A percentile compares a stretch with the other conserved stretches of the same genome.
These are phyloP conservation scores for Excoecaria agallocha DNA, from an alignment of 345 rosid species.

Conservation along the genomic window DNA sequence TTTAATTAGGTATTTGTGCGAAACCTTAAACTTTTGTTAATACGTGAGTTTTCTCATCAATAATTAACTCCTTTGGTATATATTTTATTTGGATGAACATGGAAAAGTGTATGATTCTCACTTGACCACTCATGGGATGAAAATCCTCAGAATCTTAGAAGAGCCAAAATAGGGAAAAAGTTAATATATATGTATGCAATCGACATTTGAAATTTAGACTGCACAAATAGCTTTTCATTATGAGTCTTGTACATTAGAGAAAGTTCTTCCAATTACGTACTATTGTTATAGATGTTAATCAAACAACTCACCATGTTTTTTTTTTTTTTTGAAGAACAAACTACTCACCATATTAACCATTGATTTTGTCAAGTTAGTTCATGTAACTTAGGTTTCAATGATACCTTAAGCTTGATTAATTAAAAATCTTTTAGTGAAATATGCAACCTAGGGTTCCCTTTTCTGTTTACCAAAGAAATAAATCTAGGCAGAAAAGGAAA, in stretches of 20 bases:
- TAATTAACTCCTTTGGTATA: slow-evolving; percentile 17
- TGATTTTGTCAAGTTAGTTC: background rate
- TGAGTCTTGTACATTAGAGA: background rate
- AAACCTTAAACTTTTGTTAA: slow-evolving; percentile 35
- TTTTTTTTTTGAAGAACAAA: background rate
- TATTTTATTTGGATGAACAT: slow-evolving; percentile 13
- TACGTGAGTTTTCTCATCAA: slow-evolving; percentile 18
- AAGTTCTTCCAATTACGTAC: background rate
- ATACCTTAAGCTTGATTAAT: background rate
- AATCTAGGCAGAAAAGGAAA: background rate
- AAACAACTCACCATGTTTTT: background rate
- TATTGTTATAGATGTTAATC: background rate
- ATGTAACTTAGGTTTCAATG: background rate
- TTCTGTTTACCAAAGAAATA: background rate
- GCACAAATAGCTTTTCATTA: background rate
- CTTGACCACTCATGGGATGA: slow-evolving; percentile 29
- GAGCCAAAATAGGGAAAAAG: slow-evolving; percentile 15
- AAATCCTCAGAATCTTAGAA: slow-evolving; percentile 41
- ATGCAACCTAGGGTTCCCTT: slow-evolving; percentile 8
- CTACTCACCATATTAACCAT: background rate
- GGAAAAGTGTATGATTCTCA: slow-evolving; percentile 22
- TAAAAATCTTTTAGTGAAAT: background rate
- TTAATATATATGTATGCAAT: slow-evolving; percentile 5
- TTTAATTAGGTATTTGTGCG: slow-evolving; percentile 14
- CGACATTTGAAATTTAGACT: slow-evolving; percentile 7